These are phyloP conservation scores for Tricholoma flavovirens DNA, from an alignment of 768 basidiomycete genomes.

Conservation along the genomic window DNA sequence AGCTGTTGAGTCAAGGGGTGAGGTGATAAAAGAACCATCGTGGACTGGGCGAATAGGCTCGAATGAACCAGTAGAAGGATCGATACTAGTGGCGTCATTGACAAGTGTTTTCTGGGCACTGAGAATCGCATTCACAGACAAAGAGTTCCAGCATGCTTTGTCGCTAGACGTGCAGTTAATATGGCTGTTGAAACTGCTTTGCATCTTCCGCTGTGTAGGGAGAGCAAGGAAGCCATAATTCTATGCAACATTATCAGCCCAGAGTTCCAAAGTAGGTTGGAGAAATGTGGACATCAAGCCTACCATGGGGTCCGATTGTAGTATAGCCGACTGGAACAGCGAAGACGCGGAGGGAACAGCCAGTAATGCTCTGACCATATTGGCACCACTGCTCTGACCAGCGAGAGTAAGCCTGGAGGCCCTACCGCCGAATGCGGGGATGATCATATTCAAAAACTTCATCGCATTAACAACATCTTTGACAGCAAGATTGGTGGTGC, in stretches of 20 bases:
- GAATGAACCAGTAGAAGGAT: conserved; percentile 46
- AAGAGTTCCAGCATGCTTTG: conserved; percentile 42
- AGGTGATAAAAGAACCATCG: conserved; percentile 66
- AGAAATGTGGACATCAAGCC: conserved; percentile 10
- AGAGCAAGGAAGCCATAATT: conserved; percentile 65
- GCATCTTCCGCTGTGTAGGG: conserved; percentile 48
- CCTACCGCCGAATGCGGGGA: conserved; percentile 65
- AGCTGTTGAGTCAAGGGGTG: conserved; percentile 55
- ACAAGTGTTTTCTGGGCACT: conserved; percentile 44
- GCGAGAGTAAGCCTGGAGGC: conserved; percentile 63
- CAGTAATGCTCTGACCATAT: conserved; percentile 71
- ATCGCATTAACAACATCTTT: conserved; percentile 64
- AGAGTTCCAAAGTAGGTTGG: neutral
- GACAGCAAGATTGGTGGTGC: conserved; percentile 66
- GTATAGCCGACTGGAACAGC: conserved; percentile 71
- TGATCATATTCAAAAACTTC: conserved; percentile 50
- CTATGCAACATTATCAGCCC: conserved; percentile 26
- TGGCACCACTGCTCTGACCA: conserved; percentile 80
- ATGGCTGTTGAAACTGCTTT: conserved; percentile 43
- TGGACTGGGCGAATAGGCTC: conserved; percentile 63
- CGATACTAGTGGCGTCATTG: conserved; percentile 35
- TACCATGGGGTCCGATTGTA: conserved; percentile 89
- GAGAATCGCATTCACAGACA: conserved; percentile 50
- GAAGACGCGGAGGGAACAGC: conserved; percentile 64
- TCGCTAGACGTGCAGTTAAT: conserved; percentile 42